Base-by-base conservation (phyloP, 2,329 filamentous ascomycete genomes). In the Claviceps sp. region DNA sequence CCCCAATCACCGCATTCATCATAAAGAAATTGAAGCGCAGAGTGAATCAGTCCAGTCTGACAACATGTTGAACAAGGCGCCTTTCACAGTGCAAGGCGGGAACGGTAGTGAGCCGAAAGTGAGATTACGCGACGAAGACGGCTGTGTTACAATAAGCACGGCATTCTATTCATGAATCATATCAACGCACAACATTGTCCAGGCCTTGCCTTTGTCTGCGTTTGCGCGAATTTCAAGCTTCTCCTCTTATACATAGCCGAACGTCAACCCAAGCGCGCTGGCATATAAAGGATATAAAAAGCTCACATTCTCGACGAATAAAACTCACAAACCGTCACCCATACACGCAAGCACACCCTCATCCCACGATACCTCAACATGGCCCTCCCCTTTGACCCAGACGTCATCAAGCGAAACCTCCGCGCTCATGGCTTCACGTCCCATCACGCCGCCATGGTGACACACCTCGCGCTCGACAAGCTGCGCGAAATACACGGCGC, bases 381-480 rank as follows among this genome's bases (percentile, higher is more conserved):
- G 53, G 55, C 52, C 4, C 24, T 59, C 20, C 56, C 55, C 0
- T 56, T 60, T 43, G 52, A 61, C 46, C 50, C 55, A n/a, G 54
- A 55, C 34, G 43, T 41, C 2, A 47, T 62, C 24, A 53, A 47
- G n/a, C 53, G 49, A 48, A 58, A 56, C 36, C 59, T 59, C 8
- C 52, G 52, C 38, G 52, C 52, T 14, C 47, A 48, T 2, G 61
- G 61, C 41, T 54, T 62, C 52, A 52, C 36, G 50, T 52, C 52
- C 2, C 45, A 58, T 0, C 57, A 61, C 18, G 58, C 57, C 20
- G 55, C 56, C 9, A 52, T 58, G 24, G 56, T 63, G 37, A 49
- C 57, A 2, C 52, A 59, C 40, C 42, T 63, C 18, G 60, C 56
- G 7, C 55, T 59, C 20, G 42, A 56, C 44, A 51, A 58, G 53